Conservation (phyloP, 2,329 filamentous ascomycete genomes). For the Ciborinia camelliae region DNA sequence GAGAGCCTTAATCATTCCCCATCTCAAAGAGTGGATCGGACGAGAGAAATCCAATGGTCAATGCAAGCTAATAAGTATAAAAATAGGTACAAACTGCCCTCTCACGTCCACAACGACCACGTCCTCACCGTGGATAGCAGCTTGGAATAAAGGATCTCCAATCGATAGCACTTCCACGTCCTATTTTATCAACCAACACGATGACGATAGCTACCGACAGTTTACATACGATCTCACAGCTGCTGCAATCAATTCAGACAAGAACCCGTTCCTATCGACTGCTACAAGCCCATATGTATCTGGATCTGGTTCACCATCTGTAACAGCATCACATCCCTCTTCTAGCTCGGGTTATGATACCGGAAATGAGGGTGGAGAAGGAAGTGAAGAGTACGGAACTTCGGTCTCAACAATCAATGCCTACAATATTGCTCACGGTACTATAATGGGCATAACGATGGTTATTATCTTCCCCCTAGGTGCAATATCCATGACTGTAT, state of each 20-base stretch:
- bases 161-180: constrained; percentile 25
- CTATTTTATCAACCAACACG: constrained; percentile 27
- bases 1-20: not conserved
- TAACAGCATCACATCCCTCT: constrained; percentile 8
- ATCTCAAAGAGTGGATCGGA: not conserved
- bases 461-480: constrained; percentile 58
- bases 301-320: constrained; percentile 14
- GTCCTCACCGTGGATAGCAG: constrained; percentile 31
- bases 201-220: constrained; percentile 14
- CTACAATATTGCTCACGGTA: constrained; percentile 48
- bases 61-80: not conserved
- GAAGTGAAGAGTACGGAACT: not conserved
- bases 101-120: constrained; percentile 23
- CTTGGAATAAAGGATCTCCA: constrained; percentile 30
- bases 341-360: not conserved
- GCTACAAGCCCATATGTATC: not conserved
- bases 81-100: constrained; percentile 25
- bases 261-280: constrained; percentile 31
- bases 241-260: constrained; percentile 27
- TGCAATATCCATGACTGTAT: constrained; percentile 55
- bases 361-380: not conserved
- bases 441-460: constrained; percentile 59
- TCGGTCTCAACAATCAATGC: constrained; percentile 8
- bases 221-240: constrained; percentile 31
- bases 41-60: not conserved